Evolutionary conservation across 495 filamentous ascomycete species (phyloP).

Genomic region (Neurospora sp.): DNA sequence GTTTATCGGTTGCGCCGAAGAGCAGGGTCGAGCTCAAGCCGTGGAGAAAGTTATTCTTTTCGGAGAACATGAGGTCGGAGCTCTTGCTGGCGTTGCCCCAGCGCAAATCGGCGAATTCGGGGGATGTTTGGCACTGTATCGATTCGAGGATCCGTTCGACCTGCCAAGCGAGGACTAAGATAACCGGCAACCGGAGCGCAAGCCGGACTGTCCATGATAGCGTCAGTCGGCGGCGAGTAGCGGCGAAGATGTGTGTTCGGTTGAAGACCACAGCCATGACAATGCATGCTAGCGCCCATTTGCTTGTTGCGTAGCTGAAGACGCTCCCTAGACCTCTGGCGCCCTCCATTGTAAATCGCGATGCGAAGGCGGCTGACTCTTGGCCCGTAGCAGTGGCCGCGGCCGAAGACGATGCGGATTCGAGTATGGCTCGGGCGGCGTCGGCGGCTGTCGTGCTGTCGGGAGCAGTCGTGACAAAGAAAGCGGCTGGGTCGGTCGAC

Average conservation of each 20-base stretch:
- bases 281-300: constrained; percentile 85
- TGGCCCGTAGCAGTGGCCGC: constrained; percentile 20
- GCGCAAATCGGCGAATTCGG: constrained; percentile 58
- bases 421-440: constrained; percentile 11
- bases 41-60: constrained; percentile 59
- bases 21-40: constrained; percentile 55
- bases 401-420: constrained; percentile 16
- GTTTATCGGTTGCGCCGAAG: constrained; percentile 54
- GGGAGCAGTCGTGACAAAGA: constrained; percentile 9
- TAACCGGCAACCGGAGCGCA: constrained; percentile 60
- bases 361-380: constrained; percentile 30
- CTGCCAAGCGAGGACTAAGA: constrained; percentile 63
- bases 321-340: constrained; percentile 63
- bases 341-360: constrained; percentile 41
- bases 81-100: constrained; percentile 61
- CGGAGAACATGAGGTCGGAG: constrained; percentile 62
- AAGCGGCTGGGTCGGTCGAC: constrained; percentile 33
- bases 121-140: constrained; percentile 85
- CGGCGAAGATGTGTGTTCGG: constrained; percentile 86
- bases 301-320: constrained; percentile 84
- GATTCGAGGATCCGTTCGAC: constrained; percentile 63
- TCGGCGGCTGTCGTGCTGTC: constrained; percentile 18
- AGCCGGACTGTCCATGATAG: constrained; percentile 65
- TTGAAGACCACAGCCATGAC: constrained; percentile 80
- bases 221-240: constrained; percentile 63